A percentile compares a stretch with the other conserved stretches of the same genome.
Evolutionary conservation across 2,329 filamentous ascomycete species (phyloP).

Genomic region (Pyricularia pennisetigena): DNA sequence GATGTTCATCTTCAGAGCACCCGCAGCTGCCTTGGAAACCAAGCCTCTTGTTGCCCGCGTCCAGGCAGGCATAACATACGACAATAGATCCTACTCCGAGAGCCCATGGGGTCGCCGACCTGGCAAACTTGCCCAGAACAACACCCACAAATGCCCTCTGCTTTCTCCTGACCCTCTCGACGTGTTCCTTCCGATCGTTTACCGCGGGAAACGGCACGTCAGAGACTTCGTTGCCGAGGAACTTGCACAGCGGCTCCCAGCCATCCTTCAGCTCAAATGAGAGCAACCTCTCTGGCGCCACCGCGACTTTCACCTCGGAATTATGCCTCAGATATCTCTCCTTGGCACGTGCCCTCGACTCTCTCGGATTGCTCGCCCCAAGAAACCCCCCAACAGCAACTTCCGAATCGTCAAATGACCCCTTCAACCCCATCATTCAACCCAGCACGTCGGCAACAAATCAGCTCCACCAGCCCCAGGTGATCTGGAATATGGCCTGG

Average conservation of each 20-base stretch:
- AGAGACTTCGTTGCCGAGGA: constrained; percentile 24
- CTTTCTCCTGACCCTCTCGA: not conserved
- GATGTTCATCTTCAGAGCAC: not conserved
- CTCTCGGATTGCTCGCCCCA: constrained; percentile 6
- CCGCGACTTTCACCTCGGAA: constrained; percentile 18
- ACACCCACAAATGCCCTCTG: not conserved
- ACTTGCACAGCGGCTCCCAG: constrained; percentile 30
- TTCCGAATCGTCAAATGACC: constrained; percentile 8
- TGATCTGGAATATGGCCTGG: constrained; percentile 11
- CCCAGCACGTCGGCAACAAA: not conserved
- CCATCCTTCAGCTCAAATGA: constrained; percentile 27
- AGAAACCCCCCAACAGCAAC: not conserved
- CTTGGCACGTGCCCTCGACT: not conserved
- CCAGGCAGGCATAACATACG: not conserved
- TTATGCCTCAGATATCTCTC: constrained; percentile 6
- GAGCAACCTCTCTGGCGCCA: constrained; percentile 22
- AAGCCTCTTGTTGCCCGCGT: not conserved
- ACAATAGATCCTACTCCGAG: not conserved
- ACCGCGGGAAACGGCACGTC: constrained; percentile 22
- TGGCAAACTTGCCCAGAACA: not conserved
- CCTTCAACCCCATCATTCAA: not conserved
- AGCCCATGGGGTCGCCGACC: not conserved
- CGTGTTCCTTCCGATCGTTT: constrained; percentile 13
- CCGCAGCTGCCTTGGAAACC: not conserved
- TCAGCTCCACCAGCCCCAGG: constrained; percentile 3